Base-by-base conservation (phyloP, 768 basidiomycete species). In the Suillus plorans region DNA sequence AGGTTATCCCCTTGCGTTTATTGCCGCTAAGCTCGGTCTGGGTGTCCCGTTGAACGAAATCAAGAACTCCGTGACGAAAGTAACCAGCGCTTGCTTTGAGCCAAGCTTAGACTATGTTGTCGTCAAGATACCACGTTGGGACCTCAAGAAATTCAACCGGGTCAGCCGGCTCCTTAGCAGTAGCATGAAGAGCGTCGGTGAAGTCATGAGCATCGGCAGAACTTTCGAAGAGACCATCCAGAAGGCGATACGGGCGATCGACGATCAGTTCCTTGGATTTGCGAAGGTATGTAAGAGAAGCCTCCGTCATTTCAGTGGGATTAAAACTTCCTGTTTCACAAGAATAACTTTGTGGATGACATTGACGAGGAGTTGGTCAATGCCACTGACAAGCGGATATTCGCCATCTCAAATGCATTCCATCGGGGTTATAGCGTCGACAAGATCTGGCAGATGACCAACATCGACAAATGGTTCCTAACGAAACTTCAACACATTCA, bases 161-260 rank as follows among this genome's bases (percentile, higher is more conserved):
- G 97, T 99, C 72, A 95, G 93, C 75, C 86, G 91, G 64, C 82
- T 92, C 47, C 81, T 99, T 58, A 94, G 94, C 77, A 94, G 91
- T 70, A 94, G 92, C 78, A 99, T 99, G 97, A 99, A 99, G 85
- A 95, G 92, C 71, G 97, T 99, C 9, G 97, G 97, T 34, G 97
- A 99, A 78, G 97, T 99, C 64, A 99, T 99, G 97, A 94, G 93
- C 69, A 99, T 99, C 69, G 97, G 97, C 16, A 83, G 97, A 70
- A 97, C 95, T 5, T 99, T 99, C 72, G 97, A 99, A 76, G 97
- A 99, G 82, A 98, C 96, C 1, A 90, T 99, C 63, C 97, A 99
- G 77, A 99, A 99, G 80, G 97, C 97, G 4, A 97, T 99, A 67
- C 84, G 97, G 41, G 91, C 95, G 4, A 97, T 99, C 70, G 97